Evolutionary conservation across 176 grass and related monocot genomes (phyloP), one percentile per base, ranked within the genome.

Genomic region (Bromus sterilis): DNA sequence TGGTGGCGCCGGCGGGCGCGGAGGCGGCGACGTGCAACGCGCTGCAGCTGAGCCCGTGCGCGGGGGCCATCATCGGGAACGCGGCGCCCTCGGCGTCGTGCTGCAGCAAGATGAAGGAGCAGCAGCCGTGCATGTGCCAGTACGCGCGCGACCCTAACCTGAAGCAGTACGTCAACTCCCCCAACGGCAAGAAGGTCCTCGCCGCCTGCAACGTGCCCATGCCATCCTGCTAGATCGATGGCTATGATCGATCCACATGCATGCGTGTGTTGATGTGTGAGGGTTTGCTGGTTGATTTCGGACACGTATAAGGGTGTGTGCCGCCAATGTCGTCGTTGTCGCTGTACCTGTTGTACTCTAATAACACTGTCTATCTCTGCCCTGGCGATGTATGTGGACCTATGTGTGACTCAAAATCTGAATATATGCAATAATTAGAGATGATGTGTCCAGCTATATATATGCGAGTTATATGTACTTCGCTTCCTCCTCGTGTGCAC

Each of bases 111-210:
- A 65, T 97, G 55, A 92, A 72, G 83, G 80, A 56, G 59, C 94
- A 97, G 83, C 59, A 80, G 87, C 73, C 94, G 24, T 97, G 94
- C 87, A 24, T 94, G 74, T 97, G 94, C 82, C 78, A 93, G 80
- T 97, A 92, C 72, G 89, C 71, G 29, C 82, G 67, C 20, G 90
- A 97, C 87, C 94, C 91, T 11, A 87, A 69, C 73, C 80, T 93
- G 66, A 66, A 80, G 81, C 73, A 75, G 46, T 90, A 93, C 82
- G 82, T 93, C 72, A 48, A 35, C 91, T 90, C 87, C 51, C 62
- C 72, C 33, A 93, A 90, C 67, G 81, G 74, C 74, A 87, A 80
- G 91, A 93, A 70, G 60, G 35, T 81, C 59, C 0, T 85, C 49
- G 78, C 81, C 44, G 9, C 76, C 1, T 93, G 91, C 81, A 73